phyloP scores from a whole-genome alignment of 1,284 basidiomycete genomes.

The Austropuccinia psidii region DNA sequence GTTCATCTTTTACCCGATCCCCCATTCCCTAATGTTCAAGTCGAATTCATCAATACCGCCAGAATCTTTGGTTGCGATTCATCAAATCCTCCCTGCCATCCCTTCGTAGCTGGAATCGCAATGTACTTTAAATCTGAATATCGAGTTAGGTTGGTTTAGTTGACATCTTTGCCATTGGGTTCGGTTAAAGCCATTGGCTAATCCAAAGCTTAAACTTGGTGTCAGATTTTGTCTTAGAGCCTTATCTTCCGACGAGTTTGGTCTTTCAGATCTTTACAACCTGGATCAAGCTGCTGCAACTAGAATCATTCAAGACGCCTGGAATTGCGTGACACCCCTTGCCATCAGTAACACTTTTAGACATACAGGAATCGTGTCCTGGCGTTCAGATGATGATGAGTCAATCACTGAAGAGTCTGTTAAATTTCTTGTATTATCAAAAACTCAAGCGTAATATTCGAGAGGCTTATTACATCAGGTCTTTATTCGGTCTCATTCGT shows the following conservation, averaged over 20 bases:
- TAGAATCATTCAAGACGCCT: conserved; percentile 27
- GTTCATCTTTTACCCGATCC: conserved; percentile 23
- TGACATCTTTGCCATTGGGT: not conserved
- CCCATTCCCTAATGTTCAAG: conserved; percentile 12
- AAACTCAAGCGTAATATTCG: not conserved
- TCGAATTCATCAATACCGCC: conserved; percentile 31
- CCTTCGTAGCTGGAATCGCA: conserved; percentile 19
- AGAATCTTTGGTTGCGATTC: conserved; percentile 1
- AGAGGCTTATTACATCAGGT: not conserved
- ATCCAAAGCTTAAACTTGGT: not conserved
- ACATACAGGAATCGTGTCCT: conserved; percentile 16
- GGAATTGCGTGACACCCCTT: conserved; percentile 9
- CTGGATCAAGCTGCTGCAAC: conserved; percentile 30
- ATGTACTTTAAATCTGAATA: conserved; percentile 35
- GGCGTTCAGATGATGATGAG: conserved; percentile 4
- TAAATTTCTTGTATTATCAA: not conserved
- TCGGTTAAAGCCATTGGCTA: not conserved
- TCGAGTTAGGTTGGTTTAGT: conserved; percentile 19
- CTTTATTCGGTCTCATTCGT: not conserved
- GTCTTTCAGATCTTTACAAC: conserved; percentile 25
- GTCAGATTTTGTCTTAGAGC: conserved; percentile 24
- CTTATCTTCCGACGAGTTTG: conserved; percentile 27
- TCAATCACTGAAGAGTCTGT: conserved; percentile 8
- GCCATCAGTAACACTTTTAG: conserved; percentile 8
- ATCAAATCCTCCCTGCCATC: conserved; percentile 20